A percentile compares a stretch with the other conserved stretches of the same genome.
These are phyloP conservation scores for Penicillium turbatum DNA, from an alignment of 495 filamentous ascomycete species.

Conservation along the genomic window DNA sequence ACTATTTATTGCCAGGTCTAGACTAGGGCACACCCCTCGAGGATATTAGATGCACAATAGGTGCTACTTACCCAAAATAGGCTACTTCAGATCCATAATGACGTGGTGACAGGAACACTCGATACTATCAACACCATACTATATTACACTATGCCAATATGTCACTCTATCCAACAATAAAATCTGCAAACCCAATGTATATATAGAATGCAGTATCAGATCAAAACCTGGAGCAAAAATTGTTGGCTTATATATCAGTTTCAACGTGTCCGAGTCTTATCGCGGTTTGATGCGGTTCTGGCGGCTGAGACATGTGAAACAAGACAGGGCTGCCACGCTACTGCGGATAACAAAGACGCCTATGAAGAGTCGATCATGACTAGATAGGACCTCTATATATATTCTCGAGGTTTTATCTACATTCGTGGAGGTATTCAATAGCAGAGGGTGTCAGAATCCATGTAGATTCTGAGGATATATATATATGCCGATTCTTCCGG, in stretches of 20 bases:
- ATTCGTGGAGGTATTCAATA: no score
- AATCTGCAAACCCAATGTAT: background rate
- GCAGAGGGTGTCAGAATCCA: no score
- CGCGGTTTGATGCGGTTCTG: background rate
- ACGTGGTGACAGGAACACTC: background rate
- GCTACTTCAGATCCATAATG: background rate
- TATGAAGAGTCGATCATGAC: background rate
- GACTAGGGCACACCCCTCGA: background rate
- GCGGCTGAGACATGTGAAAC: slow-evolving; percentile 19
- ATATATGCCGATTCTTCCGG: no score
- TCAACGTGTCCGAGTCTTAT: background rate
- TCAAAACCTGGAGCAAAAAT: no score
- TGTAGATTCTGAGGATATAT: no score
- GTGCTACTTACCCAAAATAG: background rate
- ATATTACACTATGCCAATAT: background rate
- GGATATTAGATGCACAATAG: background rate
- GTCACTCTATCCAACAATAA: background rate
- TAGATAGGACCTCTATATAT: background rate
- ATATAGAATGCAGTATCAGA: background rate
- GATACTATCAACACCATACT: background rate
- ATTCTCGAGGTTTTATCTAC: background rate
- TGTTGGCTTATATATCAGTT: background rate
- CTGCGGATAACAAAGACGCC: slow-evolving; percentile 9
- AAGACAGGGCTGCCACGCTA: slow-evolving; percentile 11
- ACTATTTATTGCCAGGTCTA: background rate